A percentile compares a stretch with the other conserved stretches of the same genome.
Evolutionary conservation across 2,329 filamentous ascomycete genomes (phyloP).

Genomic region (Metarhizium album): DNA sequence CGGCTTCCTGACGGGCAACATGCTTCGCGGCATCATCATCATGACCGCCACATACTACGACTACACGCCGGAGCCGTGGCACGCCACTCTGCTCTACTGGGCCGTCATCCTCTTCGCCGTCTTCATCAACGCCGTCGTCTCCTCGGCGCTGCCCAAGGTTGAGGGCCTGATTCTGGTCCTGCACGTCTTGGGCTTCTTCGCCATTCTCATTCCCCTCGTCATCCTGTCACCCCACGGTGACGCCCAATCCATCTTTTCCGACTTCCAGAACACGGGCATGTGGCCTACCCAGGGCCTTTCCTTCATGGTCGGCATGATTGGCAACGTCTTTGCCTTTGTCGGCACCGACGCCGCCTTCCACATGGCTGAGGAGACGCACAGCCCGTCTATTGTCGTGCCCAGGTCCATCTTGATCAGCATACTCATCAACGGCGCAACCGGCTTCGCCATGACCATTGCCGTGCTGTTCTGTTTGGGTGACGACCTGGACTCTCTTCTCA

Average conservation of each 20-base stretch:
- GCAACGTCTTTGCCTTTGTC: conserved; percentile 26
- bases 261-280: conserved; percentile 31
- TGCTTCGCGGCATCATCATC: conserved; percentile 34
- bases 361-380: conserved; percentile 34
- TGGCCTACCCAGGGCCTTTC: conserved; percentile 33
- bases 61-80: conserved; percentile 27
- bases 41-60: background rate
- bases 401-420: conserved; percentile 38
- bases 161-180: conserved; percentile 39
- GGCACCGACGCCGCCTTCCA: conserved; percentile 11
- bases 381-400: conserved; percentile 39
- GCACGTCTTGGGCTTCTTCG: conserved; percentile 29
- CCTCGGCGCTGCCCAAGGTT: conserved; percentile 34
- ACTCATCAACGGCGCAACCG: conserved; percentile 38
- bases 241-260: conserved; percentile 29
- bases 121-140: conserved; percentile 39
- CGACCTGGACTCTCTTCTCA: background rate
- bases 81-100: conserved; percentile 38
- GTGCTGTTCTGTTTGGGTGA: conserved; percentile 1
- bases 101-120: conserved; percentile 34
- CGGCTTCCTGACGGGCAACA: conserved; percentile 32
- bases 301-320: conserved; percentile 34
- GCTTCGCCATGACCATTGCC: conserved; percentile 30
- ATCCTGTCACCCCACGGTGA: conserved; percentile 20
- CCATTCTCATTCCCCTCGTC: conserved; percentile 20